Evolutionary conservation across 2,329 filamentous ascomycete species (phyloP).

Genomic region (Trichoderma hamatum): DNA sequence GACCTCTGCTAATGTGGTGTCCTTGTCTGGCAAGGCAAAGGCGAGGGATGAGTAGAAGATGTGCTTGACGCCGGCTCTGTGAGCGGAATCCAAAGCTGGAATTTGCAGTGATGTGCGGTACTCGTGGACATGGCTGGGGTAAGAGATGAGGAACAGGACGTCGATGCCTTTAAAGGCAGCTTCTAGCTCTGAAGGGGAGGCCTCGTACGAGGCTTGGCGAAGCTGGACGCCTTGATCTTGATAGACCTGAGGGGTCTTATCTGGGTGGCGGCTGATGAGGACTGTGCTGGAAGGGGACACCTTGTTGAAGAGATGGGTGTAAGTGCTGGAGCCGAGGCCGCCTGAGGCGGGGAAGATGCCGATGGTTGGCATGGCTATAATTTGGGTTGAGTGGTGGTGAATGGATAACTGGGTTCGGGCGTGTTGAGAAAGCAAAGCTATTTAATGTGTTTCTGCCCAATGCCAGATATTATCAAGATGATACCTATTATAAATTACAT

Average conservation of each 20-base stretch:
- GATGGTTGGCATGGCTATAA: not conserved
- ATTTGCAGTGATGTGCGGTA: constrained; percentile 3
- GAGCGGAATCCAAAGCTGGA: constrained; percentile 6
- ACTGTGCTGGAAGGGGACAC: constrained; percentile 3
- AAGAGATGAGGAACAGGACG: constrained; percentile 14
- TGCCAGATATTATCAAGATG: not conserved
- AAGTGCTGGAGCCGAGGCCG: constrained; percentile 19
- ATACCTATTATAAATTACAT: not conserved
- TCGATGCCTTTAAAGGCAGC: constrained; percentile 11
- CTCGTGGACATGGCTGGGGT: constrained; percentile 10
- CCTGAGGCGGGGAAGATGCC: constrained; percentile 24
- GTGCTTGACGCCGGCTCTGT: constrained; percentile 17
- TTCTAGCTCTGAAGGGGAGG: not conserved
- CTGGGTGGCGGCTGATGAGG: constrained; percentile 16
- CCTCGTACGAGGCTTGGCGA: constrained; percentile 5
- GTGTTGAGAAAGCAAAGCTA: not conserved
- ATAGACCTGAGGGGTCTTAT: constrained; percentile 7
- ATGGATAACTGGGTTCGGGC: not conserved
- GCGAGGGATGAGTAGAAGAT: constrained; percentile 20
- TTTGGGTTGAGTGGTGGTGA: not conserved
- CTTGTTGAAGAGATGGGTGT: constrained; percentile 17
- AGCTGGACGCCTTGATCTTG: not conserved
- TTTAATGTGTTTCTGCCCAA: not conserved
- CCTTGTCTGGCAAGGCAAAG: constrained; percentile 13
- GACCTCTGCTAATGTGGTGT: constrained; percentile 11